Conservation (phyloP, 768 basidiomycete genomes). For the Clavulina sp. region DNA sequence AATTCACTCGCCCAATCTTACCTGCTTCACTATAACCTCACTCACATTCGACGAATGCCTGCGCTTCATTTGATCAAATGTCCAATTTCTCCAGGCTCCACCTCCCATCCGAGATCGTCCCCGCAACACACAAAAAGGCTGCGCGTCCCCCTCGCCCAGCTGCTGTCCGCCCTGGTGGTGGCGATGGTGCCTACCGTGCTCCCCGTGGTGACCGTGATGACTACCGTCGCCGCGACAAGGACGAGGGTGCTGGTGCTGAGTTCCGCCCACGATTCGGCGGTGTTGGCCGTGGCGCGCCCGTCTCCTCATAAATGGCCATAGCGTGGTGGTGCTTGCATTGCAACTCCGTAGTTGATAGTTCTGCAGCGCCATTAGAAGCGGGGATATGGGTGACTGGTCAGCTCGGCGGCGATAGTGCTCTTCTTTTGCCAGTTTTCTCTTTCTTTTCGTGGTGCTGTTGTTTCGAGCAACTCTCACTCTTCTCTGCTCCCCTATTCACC, state of each 20-base stretch:
- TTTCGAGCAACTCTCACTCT: too few relatives aligned
- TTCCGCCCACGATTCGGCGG: conserved; percentile 80
- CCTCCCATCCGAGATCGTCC: conserved; percentile 90
- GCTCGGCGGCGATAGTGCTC: too few relatives aligned
- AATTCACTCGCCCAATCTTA: too few relatives aligned
- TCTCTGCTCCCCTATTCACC: too few relatives aligned
- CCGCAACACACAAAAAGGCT: conserved; percentile 93
- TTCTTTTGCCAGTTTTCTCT: too few relatives aligned
- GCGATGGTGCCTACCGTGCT: conserved; percentile 68
- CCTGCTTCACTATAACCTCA: not conserved
- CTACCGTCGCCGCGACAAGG: conserved; percentile 50
- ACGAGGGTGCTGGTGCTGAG: conserved; percentile 79
- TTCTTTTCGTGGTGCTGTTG: too few relatives aligned
- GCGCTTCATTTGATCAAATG: too few relatives aligned
- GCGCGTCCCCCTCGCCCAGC: conserved; percentile 76
- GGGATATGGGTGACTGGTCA: too few relatives aligned
- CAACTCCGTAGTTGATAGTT: too few relatives aligned
- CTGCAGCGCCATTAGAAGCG: too few relatives aligned
- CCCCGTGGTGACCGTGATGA: conserved; percentile 70
- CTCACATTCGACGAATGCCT: not conserved
- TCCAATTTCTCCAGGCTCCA: conserved; percentile 55
- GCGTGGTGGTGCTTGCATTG: too few relatives aligned
- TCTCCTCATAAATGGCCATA: not conserved
- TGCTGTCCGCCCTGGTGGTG: conserved; percentile 47
- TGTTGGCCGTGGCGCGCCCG: conserved; percentile 71